Conservation (phyloP, 2,329 filamentous ascomycete species). For the Penicillium sp. region DNA sequence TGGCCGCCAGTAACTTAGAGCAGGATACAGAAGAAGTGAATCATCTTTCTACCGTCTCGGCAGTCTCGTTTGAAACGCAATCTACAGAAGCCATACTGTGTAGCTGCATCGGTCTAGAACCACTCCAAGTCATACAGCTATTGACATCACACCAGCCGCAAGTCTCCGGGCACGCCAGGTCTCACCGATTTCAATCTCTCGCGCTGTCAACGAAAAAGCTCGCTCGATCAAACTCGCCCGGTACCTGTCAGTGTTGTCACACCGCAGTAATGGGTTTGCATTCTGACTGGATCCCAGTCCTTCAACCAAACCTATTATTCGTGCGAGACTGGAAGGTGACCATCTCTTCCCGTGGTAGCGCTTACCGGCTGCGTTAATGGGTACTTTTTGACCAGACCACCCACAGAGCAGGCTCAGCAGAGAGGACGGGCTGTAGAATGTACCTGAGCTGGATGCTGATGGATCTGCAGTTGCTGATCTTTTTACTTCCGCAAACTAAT, state of each 20-base stretch:
- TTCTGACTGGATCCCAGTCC: slow-evolving; percentile 15
- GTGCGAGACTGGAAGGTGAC: slow-evolving; percentile 15
- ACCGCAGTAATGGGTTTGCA: slow-evolving; percentile 21
- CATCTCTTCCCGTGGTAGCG: slow-evolving; percentile 10
- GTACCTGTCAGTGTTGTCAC: slow-evolving; percentile 24
- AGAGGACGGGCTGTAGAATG: background rate
- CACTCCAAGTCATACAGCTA: background rate
- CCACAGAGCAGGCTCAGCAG: slow-evolving; percentile 2
- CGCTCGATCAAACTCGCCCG: slow-evolving; percentile 15
- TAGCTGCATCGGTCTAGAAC: slow-evolving; percentile 1
- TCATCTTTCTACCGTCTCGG: background rate
- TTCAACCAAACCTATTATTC: slow-evolving; percentile 12
- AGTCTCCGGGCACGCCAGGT: slow-evolving; percentile 7
- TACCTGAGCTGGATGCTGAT: background rate
- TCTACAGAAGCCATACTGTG: slow-evolving; percentile 5
- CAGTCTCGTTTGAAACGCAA: slow-evolving; percentile 10
- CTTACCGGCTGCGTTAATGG: slow-evolving; percentile 4
- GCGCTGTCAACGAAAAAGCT: slow-evolving; percentile 11
- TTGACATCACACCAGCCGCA: background rate
- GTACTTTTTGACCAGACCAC: slow-evolving; percentile 3
- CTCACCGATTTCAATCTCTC: slow-evolving; percentile 18
- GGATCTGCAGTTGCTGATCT: slow-evolving; percentile 1
- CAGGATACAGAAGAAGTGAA: background rate
- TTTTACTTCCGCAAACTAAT: slow-evolving; percentile 8
- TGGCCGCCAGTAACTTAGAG: background rate